Evolutionary conservation across 2,329 filamentous ascomycete genomes (phyloP), one percentile per base, ranked within the genome.

Genomic region (Hymenoscyphus linearis): DNA sequence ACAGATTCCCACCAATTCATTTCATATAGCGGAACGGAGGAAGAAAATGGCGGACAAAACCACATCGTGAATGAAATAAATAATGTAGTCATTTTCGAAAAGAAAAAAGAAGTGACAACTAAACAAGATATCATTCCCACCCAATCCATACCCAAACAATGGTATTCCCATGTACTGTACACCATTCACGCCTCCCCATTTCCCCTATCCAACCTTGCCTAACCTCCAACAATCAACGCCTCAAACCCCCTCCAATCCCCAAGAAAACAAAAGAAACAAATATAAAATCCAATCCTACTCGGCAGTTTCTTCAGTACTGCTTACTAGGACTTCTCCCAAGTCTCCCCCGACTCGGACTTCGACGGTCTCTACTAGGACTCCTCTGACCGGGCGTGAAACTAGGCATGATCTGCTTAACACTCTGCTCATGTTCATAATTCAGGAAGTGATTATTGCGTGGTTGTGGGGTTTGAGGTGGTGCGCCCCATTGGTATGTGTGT

Each of bases 341-440:
- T 7, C 5, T 34, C 34, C 64, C 68, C 47, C 71, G 70, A 63
- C 69, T 69, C 4, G 68, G 67, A 57, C 67, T 69, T 52, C 68
- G 59, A 13, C 53, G 60, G 0, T 65, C 63, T 56, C 71, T 70
- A 54, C 68, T 71, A 13, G 70, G 71, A 63, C 71, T 72, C 36
- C 67, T 63, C 37, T 66, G 66, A 10, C 60, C 52, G 0, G 68
- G 68, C 27, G 66, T 69, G 22, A 67, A 61, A 56, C 67, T 71
- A 4, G 70, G 69, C 67, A 71, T 70, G 50, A 72, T 68, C 9
- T 65, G 47, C 34, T 64, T 64, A 52, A 68, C 69, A 3, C 40
- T 25, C 18, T 64, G 60, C 18, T 69, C 61, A 7, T 62, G 65
- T 27, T 65, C 67, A 16, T 52, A 36, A 62, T 71, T 67, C 35